Evolutionary conservation across 2,329 filamentous ascomycete species (phyloP).

Genomic region (Immersiporthe knoxdaviesiana): DNA sequence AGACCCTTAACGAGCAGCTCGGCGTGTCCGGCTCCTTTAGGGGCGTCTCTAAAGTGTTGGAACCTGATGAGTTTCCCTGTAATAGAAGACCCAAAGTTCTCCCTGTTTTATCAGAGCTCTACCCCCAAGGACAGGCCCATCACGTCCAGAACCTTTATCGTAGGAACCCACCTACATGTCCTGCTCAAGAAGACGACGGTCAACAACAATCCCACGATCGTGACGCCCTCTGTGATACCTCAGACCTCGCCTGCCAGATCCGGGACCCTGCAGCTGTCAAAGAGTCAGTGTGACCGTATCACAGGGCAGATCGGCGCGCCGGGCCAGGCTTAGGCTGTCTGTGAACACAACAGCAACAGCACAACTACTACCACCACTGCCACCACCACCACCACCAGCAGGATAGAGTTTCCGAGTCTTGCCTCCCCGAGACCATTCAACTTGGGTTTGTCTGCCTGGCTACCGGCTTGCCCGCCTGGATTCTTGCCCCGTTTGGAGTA

Average conservation of each 20-base stretch:
- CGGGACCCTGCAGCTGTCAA: conserved; percentile 12
- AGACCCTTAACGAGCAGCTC: not conserved
- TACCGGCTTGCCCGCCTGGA: no score
- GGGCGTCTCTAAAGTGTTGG: no score
- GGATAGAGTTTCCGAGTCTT: not conserved
- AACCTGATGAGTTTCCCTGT: no score
- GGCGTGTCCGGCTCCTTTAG: no score
- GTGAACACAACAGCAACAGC: not conserved
- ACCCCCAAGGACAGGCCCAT: no score
- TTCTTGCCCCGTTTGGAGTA: not conserved
- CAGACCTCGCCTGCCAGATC: not conserved
- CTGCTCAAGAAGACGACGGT: not conserved
- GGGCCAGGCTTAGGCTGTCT: not conserved
- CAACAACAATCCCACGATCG: not conserved
- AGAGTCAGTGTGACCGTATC: not conserved
- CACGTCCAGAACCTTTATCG: no score
- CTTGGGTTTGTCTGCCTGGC: not conserved
- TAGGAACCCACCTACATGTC: not conserved
- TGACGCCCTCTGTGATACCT: not conserved
- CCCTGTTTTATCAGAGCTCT: no score
- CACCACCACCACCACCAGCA: not conserved
- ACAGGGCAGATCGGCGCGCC: not conserved
- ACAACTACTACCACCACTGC: not conserved
- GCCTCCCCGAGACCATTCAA: not conserved
- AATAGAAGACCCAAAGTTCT: no score